Evolutionary conservation across 2,329 filamentous ascomycete species (phyloP).

Genomic region (Colletotrichum limetticola): DNA sequence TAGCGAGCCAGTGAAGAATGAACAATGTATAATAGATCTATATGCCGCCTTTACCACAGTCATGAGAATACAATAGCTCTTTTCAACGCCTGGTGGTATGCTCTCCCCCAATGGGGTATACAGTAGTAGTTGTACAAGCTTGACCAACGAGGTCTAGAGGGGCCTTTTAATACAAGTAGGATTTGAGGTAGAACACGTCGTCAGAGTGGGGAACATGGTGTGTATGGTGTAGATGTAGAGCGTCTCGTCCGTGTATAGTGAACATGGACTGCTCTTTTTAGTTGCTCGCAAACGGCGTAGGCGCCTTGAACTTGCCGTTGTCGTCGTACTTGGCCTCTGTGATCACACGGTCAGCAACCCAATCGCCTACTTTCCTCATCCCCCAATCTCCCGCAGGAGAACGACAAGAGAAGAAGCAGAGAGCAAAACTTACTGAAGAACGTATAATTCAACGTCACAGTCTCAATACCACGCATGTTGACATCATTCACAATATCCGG

Average conservation of each 20-base stretch:
- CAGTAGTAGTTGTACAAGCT: not conserved
- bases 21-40: not conserved
- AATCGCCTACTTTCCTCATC: not conserved
- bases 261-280: not conserved
- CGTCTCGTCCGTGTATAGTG: not conserved
- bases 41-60: not conserved
- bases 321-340: conserved; percentile 59
- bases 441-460: conserved; percentile 95
- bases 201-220: conserved; percentile 8
- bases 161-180: conserved; percentile 7
- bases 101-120: not conserved
- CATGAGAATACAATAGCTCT: not conserved
- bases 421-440: conserved; percentile 85
- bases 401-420: not conserved
- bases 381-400: not conserved
- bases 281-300: conserved; percentile 38
- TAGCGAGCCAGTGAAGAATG: not conserved
- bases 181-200: not conserved
- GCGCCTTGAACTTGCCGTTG: conserved; percentile 55
- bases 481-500: conserved; percentile 93
- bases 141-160: not conserved
- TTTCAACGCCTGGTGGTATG: conserved; percentile 22
- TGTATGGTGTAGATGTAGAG: not conserved
- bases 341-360: not conserved
- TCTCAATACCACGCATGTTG: conserved; percentile 93